Evolutionary conservation across 1,139 yeast species (phyloP), one percentile per base, ranked within the genome.

Genomic region (Hansenula lynferdii): DNA sequence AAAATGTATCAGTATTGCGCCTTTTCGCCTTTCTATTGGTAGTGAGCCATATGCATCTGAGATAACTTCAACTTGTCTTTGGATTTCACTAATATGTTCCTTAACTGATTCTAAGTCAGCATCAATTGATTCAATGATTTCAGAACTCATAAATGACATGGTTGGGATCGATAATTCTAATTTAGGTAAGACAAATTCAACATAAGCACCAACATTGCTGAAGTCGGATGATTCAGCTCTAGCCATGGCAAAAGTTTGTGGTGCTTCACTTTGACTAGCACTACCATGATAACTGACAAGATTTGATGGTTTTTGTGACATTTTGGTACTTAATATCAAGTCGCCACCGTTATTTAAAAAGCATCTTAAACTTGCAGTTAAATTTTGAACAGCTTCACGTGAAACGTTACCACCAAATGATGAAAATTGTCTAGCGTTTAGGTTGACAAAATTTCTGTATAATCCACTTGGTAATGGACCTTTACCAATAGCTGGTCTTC

Each of bases 1-100:
- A 53, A 78, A 78, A 52, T 72, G 75, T 34, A 78, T 70, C 44
- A 77, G 60, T 32, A 75, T 60, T 20, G 68, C 62, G 41, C 61
- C 54, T 37, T 59, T 58, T n/a, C 51, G 50, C 44, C 63, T 67
- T 43, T 66, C 69, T 42, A 74, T 57, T 10, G 80, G 80, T 45
- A 74, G 61, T 41, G 69, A 72, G 52, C 64, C 85, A 67, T 64
- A 77, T 44, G 54, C 64, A 58, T 61, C 70, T 37, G 69, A 52
- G 56, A 71, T 49, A 45, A 53, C 37, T 45, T 57, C 51, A 57
- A 72, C 56, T 60, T 75, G 55, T 33, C 53, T 46, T 49, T 69
- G 42, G 48, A 67, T 49, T 47, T 60, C 37, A 54, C 59, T 44
- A 25, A 74, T 59, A 45, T 65, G 65, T 28, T 55, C 50, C 50